Conservation (phyloP, 345 rosid species). For the Lepidium africanum region DNA sequence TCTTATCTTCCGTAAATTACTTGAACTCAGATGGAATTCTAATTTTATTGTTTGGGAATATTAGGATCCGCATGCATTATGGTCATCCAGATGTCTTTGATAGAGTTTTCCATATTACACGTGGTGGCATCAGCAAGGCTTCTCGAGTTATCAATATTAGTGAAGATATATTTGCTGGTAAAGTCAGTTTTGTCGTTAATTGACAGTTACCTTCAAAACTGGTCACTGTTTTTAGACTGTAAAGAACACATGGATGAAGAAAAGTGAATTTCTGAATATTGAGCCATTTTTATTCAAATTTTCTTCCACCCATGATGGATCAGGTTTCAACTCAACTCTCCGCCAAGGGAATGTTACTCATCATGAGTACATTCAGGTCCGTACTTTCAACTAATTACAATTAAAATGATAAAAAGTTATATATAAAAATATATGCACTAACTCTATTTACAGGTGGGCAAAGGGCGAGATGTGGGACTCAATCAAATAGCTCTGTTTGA, state of each 20-base stretch:
- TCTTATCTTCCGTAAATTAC: neutral
- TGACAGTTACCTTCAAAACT: neutral
- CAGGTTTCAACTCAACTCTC: constrained; percentile 93
- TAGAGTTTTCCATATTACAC: constrained; percentile 92
- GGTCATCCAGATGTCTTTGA: constrained; percentile 99
- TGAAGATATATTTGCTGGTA: constrained; percentile 93
- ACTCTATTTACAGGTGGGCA: constrained; percentile 69
- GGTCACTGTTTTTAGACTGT: neutral
- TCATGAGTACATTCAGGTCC: constrained; percentile 96
- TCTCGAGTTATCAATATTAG: constrained; percentile 97
- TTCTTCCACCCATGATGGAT: neutral
- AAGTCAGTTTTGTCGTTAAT: neutral
- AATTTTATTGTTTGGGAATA: neutral
- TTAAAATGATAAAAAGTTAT: neutral
- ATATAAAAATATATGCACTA: neutral
- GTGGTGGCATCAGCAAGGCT: constrained; percentile 99
- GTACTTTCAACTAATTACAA: constrained; percentile 5
- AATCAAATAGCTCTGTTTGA: constrained; percentile 97
- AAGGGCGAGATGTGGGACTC: constrained; percentile 98
- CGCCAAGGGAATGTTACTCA: constrained; percentile 98
- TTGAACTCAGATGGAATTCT: neutral
- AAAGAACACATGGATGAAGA: neutral
- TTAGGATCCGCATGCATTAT: constrained; percentile 97
- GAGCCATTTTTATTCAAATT: neutral
- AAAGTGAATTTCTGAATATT: neutral